Conservation (phyloP, 352 stramenopile genomes). For the Phytopythium kandeliae region DNA sequence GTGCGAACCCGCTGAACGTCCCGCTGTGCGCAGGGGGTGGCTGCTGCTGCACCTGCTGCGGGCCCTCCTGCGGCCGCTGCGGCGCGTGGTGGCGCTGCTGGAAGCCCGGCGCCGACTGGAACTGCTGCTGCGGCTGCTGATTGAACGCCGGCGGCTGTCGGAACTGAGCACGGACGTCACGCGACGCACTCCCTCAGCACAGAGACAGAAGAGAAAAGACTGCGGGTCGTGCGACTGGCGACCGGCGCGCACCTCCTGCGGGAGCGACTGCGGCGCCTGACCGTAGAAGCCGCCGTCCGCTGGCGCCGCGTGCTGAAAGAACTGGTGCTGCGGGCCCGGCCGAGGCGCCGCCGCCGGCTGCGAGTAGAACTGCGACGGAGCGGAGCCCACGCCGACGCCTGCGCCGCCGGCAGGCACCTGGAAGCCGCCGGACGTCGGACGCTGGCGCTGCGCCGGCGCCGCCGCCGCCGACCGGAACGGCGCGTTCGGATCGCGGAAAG, state of each 20-base stretch:
- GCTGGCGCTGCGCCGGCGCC: constrained; percentile 26
- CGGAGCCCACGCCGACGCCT: constrained; percentile 22
- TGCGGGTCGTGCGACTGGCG: too few relatives aligned
- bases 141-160: constrained; percentile 18
- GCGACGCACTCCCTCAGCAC: neutral
- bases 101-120: constrained; percentile 18
- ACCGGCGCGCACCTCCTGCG: constrained; percentile 28
- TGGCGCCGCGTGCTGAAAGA: constrained; percentile 32
- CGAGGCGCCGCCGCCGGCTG: constrained; percentile 37
- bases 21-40: too few relatives aligned
- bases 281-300: constrained; percentile 26
- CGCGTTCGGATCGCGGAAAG: constrained; percentile 51
- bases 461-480: constrained; percentile 15
- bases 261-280: constrained; percentile 15
- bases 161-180: constrained; percentile 15
- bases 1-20: constrained; percentile 17
- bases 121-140: constrained; percentile 30
- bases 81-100: constrained; percentile 26
- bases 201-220: neutral
- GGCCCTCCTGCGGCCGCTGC: constrained; percentile 9
- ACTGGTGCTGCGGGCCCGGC: constrained; percentile 36
- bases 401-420: constrained; percentile 12
- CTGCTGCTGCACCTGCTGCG: constrained; percentile 17
- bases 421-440: constrained; percentile 19
- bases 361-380: constrained; percentile 24